Conservation (phyloP, 495 filamentous ascomycete species). For the Podospora sp. region DNA sequence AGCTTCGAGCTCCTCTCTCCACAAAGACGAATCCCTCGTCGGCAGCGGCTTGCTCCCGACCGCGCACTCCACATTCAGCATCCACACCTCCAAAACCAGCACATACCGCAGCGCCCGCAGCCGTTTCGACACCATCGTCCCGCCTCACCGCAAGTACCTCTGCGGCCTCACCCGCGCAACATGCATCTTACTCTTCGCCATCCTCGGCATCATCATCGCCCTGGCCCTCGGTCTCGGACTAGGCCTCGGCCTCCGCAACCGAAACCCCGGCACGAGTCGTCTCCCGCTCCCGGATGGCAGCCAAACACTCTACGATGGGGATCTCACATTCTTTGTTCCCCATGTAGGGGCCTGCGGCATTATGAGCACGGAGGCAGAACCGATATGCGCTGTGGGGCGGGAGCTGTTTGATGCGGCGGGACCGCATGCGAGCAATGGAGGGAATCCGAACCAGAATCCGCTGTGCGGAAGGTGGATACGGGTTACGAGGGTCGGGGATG, state of each 20-base stretch:
- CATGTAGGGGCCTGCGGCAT: slow-evolving; percentile 73
- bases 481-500: slow-evolving; percentile 48
- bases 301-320: slow-evolving; percentile 57
- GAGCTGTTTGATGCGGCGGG: slow-evolving; percentile 63
- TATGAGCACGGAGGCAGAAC: slow-evolving; percentile 51
- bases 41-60: background rate
- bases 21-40: background rate
- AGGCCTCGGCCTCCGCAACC: slow-evolving; percentile 33
- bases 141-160: slow-evolving; percentile 45
- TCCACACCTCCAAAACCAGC: background rate
- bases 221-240: slow-evolving; percentile 37
- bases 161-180: slow-evolving; percentile 42
- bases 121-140: slow-evolving; percentile 37
- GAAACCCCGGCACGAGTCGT: slow-evolving; percentile 24
- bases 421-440: background rate
- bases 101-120: slow-evolving; percentile 4
- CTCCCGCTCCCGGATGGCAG: slow-evolving; percentile 59
- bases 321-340: slow-evolving; percentile 71
- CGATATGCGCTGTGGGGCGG: slow-evolving; percentile 68
- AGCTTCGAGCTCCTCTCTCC: background rate
- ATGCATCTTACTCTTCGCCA: slow-evolving; percentile 25
- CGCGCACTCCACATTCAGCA: background rate
- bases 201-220: slow-evolving; percentile 33
- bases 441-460: slow-evolving; percentile 69
- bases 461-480: slow-evolving; percentile 68